These are phyloP conservation scores for Massarina eburnea DNA, from an alignment of 2,329 filamentous ascomycete species.

Conservation along the genomic window DNA sequence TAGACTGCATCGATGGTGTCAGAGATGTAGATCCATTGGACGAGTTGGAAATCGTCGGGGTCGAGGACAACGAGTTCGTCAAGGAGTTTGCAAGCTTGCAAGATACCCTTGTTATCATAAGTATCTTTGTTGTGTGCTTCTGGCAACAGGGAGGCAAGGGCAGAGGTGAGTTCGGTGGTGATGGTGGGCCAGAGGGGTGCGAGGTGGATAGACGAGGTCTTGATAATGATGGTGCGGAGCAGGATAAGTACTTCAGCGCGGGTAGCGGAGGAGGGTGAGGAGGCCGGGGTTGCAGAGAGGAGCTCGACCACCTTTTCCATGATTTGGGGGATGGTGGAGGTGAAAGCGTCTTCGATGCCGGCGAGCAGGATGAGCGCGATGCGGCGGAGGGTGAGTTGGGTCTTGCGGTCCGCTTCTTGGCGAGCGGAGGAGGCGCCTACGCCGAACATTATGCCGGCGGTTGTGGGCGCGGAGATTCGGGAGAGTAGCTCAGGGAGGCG, in stretches of 20 bases:
- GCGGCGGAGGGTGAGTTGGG: constrained; percentile 84
- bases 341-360: constrained; percentile 75
- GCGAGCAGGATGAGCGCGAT: constrained; percentile 79
- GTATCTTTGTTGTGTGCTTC: constrained; percentile 70
- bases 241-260: constrained; percentile 89
- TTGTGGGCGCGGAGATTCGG: constrained; percentile 80
- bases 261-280: constrained; percentile 87
- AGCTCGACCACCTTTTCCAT: constrained; percentile 86
- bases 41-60: constrained; percentile 96
- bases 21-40: constrained; percentile 96
- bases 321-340: constrained; percentile 71
- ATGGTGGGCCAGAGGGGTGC: constrained; percentile 87
- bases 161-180: constrained; percentile 80
- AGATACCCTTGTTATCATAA: constrained; percentile 73
- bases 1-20: constrained; percentile 97
- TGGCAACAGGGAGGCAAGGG: constrained; percentile 72
- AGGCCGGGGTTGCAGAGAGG: constrained; percentile 77
- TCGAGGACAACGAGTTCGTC: constrained; percentile 83
- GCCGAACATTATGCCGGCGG: constrained; percentile 97
- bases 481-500: constrained; percentile 77
- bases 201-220: constrained; percentile 76
- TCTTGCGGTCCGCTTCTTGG: constrained; percentile 91
- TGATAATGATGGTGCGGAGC: constrained; percentile 77
- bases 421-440: constrained; percentile 92
- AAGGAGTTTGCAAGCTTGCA: constrained; percentile 92